A percentile compares a stretch with the other conserved stretches of the same genome.
These are phyloP conservation scores for Rostrohypoxylon terebratum DNA, from an alignment of 495 filamentous ascomycete genomes.

Conservation along the genomic window DNA sequence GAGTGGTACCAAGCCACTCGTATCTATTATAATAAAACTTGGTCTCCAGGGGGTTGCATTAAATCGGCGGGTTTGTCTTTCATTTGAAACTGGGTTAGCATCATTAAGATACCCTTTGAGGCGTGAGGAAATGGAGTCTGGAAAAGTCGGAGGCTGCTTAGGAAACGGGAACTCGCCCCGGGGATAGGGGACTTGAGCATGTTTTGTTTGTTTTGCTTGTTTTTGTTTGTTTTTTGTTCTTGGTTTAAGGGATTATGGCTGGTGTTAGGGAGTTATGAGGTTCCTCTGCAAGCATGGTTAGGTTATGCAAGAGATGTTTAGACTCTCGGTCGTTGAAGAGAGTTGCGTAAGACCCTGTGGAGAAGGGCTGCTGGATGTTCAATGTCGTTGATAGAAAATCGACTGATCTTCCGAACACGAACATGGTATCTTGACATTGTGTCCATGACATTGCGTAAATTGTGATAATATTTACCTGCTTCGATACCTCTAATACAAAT, in stretches of 20 bases:
- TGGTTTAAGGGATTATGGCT: not conserved
- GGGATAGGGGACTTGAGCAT: constrained; percentile 2
- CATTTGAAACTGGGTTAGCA: constrained; percentile 12
- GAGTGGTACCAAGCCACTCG: not conserved
- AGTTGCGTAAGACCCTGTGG: constrained; percentile 10
- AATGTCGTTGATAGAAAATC: constrained; percentile 25
- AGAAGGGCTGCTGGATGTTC: constrained; percentile 1
- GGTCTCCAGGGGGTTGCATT: constrained; percentile 13
- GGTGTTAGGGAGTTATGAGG: constrained; percentile 7
- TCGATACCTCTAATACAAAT: not conserved
- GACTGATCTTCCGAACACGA: constrained; percentile 11
- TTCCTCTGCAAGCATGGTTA: not conserved
- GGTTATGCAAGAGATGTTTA: not conserved
- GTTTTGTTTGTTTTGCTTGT: not conserved
- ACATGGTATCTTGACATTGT: not conserved
- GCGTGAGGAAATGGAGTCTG: constrained; percentile 29
- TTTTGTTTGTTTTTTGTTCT: not conserved
- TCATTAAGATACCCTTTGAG: constrained; percentile 37
- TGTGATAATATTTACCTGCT: not conserved
- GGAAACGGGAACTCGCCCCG: not conserved
- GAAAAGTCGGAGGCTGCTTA: not conserved
- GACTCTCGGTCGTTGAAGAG: not conserved
- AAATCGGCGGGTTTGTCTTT: constrained; percentile 28
- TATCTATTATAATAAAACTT: constrained; percentile 13
- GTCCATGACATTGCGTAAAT: not conserved